Percentiles rank a stretch among this genome's conserved stretches.
Conservation (phyloP, 495 filamentous ascomycete genomes). For the Lasiosphaeria ovina region DNA sequence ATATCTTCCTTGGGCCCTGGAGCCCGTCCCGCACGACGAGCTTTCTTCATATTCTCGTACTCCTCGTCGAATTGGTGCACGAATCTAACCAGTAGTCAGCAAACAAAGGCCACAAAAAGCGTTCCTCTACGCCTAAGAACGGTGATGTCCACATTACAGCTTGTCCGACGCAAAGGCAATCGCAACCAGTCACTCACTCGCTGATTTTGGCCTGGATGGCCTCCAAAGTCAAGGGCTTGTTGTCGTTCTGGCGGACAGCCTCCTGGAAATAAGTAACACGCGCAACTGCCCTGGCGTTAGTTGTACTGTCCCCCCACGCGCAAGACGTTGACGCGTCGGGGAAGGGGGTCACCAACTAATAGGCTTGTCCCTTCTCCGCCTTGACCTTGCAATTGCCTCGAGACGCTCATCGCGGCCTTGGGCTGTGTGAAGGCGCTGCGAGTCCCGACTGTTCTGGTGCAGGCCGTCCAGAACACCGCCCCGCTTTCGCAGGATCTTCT, state of each 20-base stretch:
- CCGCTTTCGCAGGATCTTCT: constrained; percentile 79
- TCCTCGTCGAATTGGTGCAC: constrained; percentile 79
- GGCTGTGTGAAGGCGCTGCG: constrained; percentile 69
- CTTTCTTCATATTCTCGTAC: constrained; percentile 66
- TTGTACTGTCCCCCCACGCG: neutral
- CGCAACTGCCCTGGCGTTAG: constrained; percentile 52
- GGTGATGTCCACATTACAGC: too few species aligned
- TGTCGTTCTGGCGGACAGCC: constrained; percentile 50
- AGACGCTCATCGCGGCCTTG: constrained; percentile 73
- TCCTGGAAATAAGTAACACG: constrained; percentile 72
- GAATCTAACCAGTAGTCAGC: constrained; percentile 49
- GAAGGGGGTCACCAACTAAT: constrained; percentile 50
- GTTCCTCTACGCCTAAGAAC: too few species aligned
- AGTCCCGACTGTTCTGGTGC: constrained; percentile 81
- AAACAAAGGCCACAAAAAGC: neutral
- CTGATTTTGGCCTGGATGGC: constrained; percentile 62
- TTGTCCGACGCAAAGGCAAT: neutral
- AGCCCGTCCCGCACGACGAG: constrained; percentile 78
- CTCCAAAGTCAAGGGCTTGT: constrained; percentile 53
- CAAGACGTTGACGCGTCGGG: neutral
- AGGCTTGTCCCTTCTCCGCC: constrained; percentile 65
- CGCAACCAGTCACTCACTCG: constrained; percentile 44
- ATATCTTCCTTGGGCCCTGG: constrained; percentile 73
- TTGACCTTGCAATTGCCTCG: constrained; percentile 57
- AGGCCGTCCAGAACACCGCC: constrained; percentile 63